Evolutionary conservation across 495 filamentous ascomycete species (phyloP).

Genomic region (Penicillium canescens): DNA sequence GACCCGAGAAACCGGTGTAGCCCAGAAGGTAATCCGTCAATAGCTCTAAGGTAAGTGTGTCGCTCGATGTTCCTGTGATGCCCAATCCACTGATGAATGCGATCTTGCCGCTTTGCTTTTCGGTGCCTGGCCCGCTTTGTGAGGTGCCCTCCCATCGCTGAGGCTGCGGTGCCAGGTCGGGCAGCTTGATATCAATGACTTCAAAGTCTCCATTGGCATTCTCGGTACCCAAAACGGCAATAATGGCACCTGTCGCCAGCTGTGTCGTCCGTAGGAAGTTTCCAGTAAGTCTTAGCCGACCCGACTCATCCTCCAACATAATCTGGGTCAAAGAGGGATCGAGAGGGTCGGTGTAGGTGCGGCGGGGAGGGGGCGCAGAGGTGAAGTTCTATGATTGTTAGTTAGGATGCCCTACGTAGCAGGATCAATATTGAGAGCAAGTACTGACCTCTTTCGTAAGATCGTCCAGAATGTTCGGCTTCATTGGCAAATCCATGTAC

Average conservation of each 20-base stretch:
- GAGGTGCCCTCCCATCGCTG: conserved; percentile 65
- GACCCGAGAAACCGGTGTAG: conserved; percentile 61
- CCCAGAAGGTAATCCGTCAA: conserved; percentile 87
- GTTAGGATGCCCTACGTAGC: neutral
- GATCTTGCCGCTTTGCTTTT: conserved; percentile 62
- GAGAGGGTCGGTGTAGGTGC: conserved; percentile 65
- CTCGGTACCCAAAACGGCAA: conserved; percentile 91
- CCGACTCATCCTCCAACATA: conserved; percentile 96
- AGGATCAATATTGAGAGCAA: neutral
- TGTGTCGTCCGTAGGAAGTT: conserved; percentile 59
- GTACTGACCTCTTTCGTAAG: conserved; percentile 80
- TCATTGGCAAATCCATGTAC: conserved; percentile 95
- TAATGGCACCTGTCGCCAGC: conserved; percentile 86
- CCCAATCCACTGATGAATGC: conserved; percentile 87
- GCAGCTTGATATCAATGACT: conserved; percentile 82
- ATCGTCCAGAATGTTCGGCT: conserved; percentile 96
- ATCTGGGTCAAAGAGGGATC: conserved; percentile 55
- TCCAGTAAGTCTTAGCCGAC: conserved; percentile 81
- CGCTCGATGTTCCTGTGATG: conserved; percentile 72
- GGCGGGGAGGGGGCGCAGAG: conserved; percentile 73
- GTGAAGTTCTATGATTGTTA: conserved; percentile 68
- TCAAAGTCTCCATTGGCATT: conserved; percentile 90
- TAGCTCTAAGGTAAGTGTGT: conserved; percentile 71
- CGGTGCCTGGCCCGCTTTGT: conserved; percentile 20
- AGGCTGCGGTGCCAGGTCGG: conserved; percentile 81